Percentiles rank a stretch among this genome's conserved stretches.
phyloP scores from a whole-genome alignment of 306 rosid genomes.

The Malus fusca region DNA sequence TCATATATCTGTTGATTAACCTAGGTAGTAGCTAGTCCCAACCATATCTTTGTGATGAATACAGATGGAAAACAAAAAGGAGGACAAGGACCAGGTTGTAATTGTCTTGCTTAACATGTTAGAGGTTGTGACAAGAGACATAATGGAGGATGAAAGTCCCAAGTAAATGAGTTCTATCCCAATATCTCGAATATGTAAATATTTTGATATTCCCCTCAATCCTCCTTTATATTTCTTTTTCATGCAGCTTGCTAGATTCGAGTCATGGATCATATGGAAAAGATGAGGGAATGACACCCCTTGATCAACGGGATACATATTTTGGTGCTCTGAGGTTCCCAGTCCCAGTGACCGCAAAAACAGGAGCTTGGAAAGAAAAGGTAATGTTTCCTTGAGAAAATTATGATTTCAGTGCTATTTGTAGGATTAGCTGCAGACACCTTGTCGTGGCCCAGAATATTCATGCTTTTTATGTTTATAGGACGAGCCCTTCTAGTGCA shows the following conservation, averaged over 20 bases:
- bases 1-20: constrained; percentile 6
- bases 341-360: constrained; percentile 29
- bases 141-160: constrained; percentile 69
- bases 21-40: background rate
- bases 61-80: constrained; percentile 54
- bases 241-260: constrained; percentile 70
- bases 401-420: background rate
- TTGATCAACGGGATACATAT: constrained; percentile 53
- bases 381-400: constrained; percentile 30
- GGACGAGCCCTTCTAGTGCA: background rate
- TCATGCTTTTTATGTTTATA: background rate
- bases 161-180: constrained; percentile 35
- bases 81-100: constrained; percentile 73
- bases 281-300: constrained; percentile 63
- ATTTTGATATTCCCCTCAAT: background rate
- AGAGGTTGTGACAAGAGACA: constrained; percentile 89
- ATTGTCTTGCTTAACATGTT: constrained; percentile 91
- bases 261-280: constrained; percentile 49
- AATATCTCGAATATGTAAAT: constrained; percentile 4
- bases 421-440: background rate
- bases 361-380: constrained; percentile 89
- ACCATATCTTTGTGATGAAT: constrained; percentile 14
- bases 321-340: constrained; percentile 66
- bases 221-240: constrained; percentile 15
- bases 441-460: background rate